phyloP scores from a whole-genome alignment of 768 basidiomycete species.

The Tulasnella sp. region DNA sequence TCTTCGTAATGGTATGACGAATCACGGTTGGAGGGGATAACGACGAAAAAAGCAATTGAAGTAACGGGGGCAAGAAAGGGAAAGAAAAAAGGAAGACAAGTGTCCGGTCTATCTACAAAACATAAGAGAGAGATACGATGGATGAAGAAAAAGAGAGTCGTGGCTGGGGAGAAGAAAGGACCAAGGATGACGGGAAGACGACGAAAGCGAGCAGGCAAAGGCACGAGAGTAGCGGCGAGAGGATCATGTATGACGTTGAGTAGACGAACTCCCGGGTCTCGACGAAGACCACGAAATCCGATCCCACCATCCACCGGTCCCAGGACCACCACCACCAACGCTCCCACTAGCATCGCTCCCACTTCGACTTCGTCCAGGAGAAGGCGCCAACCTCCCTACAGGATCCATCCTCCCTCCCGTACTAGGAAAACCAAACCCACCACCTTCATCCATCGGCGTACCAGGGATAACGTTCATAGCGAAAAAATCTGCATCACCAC shows the following conservation, averaged over 20 bases:
- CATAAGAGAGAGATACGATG: background rate
- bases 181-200: background rate
- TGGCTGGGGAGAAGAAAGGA: background rate
- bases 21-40: background rate
- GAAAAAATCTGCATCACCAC: background rate
- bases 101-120: background rate
- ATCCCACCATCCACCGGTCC: constrained; percentile 4
- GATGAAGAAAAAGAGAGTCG: background rate
- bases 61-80: background rate
- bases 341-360: background rate
- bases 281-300: constrained; percentile 5
- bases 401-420: background rate
- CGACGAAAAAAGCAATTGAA: background rate
- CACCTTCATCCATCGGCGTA: constrained; percentile 6
- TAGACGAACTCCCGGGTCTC: background rate
- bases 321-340: background rate
- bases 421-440: background rate
- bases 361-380: background rate
- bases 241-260: background rate
- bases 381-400: background rate
- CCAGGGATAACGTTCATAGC: constrained; percentile 7
- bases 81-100: background rate
- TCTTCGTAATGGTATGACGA: background rate
- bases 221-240: background rate
- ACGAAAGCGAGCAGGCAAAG: background rate